phyloP scores from a whole-genome alignment of 2,329 filamentous ascomycete species.

The Hirsutella rhossiliensis region DNA sequence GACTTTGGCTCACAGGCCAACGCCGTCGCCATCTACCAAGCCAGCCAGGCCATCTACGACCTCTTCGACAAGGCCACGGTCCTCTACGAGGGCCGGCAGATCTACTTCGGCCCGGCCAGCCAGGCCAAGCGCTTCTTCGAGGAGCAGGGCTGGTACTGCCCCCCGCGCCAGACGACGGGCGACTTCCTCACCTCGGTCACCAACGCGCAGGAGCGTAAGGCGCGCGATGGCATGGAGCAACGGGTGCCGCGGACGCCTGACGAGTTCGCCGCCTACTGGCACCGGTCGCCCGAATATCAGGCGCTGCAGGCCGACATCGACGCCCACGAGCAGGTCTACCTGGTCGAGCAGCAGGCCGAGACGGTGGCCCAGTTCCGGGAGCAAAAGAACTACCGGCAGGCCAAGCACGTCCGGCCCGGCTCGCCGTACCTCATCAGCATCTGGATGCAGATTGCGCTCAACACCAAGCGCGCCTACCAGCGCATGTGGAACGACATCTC shows the following conservation, averaged over 20 bases:
- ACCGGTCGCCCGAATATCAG: slow-evolving; percentile 29
- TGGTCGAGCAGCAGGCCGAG: slow-evolving; percentile 25
- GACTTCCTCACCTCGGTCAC: slow-evolving; percentile 62
- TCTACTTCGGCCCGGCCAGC: slow-evolving; percentile 56
- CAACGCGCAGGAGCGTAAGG: slow-evolving; percentile 46
- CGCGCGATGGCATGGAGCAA: slow-evolving; percentile 45
- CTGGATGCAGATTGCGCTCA: slow-evolving; percentile 39
- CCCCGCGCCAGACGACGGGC: slow-evolving; percentile 51
- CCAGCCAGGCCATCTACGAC: slow-evolving; percentile 57
- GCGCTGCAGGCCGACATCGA: slow-evolving; percentile 35
- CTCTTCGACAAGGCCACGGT: slow-evolving; percentile 66
- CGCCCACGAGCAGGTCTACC: slow-evolving; percentile 32
- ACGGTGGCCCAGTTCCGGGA: slow-evolving; percentile 29
- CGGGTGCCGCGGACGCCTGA: slow-evolving; percentile 55
- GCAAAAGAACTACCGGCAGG: slow-evolving; percentile 36
- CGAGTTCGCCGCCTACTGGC: slow-evolving; percentile 47
- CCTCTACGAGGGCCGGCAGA: slow-evolving; percentile 65
- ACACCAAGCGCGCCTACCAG: slow-evolving; percentile 37
- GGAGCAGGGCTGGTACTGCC: slow-evolving; percentile 56
- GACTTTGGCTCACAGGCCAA: slow-evolving; percentile 52
- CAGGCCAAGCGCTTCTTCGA: slow-evolving; percentile 55
- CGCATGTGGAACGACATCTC: slow-evolving; percentile 39
- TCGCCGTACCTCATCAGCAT: slow-evolving; percentile 47
- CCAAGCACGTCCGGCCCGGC: slow-evolving; percentile 37
- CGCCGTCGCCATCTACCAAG: slow-evolving; percentile 61